Conservation (phyloP, 148 eudicot genomes). For the Fagopyrum homotropicum region DNA sequence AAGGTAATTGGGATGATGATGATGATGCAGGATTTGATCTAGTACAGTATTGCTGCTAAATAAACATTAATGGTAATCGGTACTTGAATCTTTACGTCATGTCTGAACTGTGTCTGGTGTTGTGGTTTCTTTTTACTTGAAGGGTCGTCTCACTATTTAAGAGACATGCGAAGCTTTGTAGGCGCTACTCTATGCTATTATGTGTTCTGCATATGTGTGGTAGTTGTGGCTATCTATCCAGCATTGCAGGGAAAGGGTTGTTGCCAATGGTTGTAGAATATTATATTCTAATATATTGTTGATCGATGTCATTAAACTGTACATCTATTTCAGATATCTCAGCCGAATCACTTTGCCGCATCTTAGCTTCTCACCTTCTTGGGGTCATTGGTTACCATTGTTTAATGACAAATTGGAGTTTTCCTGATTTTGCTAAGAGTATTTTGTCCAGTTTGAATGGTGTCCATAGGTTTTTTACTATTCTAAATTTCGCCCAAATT, state of each 20-base stretch:
- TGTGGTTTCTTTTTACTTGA: not conserved
- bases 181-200: not conserved
- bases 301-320: not conserved
- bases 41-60: slow-evolving; percentile 10
- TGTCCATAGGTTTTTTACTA: no score
- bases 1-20: no score
- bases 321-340: no score
- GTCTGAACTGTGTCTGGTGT: not conserved
- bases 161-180: not conserved
- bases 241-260: not conserved
- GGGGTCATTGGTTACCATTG: no score
- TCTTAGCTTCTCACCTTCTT: no score
- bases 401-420: no score
- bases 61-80: not conserved
- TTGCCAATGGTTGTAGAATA: not conserved
- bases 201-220: not conserved
- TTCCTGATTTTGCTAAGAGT: no score
- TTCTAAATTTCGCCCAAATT: no score
- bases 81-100: not conserved
- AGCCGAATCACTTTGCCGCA: no score
- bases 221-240: not conserved
- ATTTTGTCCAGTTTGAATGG: no score
- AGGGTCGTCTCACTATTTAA: slow-evolving; percentile 1
- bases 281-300: not conserved
- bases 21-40: not conserved